Percentiles rank a stretch among this genome's conserved stretches.
Evolutionary conservation across 2,329 filamentous ascomycete species (phyloP).

Genomic region (Xylariaceae sp.): DNA sequence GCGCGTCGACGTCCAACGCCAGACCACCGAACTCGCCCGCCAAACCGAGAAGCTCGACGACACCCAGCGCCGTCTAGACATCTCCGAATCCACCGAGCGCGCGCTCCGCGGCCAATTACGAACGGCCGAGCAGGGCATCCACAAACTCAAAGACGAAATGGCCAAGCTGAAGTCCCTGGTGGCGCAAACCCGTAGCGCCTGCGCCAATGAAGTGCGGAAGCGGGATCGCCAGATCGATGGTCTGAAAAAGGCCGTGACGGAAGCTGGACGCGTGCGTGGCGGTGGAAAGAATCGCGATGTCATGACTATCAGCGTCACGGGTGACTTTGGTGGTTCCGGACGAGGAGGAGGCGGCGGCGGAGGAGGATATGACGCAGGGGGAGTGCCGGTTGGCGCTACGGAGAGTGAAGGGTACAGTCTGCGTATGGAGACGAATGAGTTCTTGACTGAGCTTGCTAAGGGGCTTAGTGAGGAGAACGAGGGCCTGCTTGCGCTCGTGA

Average conservation of each 20-base stretch:
- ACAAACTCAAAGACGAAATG: constrained; percentile 79
- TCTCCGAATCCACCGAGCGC: constrained; percentile 65
- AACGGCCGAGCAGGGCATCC: constrained; percentile 66
- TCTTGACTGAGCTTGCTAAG: constrained; percentile 77
- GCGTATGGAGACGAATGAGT: constrained; percentile 82
- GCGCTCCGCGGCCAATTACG: constrained; percentile 63
- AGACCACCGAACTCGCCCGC: constrained; percentile 61
- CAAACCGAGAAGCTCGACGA: constrained; percentile 50
- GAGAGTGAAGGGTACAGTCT: constrained; percentile 60
- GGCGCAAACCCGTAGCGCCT: constrained; percentile 77
- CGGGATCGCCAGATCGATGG: constrained; percentile 83
- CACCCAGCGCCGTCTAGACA: constrained; percentile 49
- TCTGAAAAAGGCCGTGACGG: constrained; percentile 78
- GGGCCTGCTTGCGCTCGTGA: constrained; percentile 64
- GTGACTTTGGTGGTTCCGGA: constrained; percentile 53
- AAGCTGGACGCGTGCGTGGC: constrained; percentile 59
- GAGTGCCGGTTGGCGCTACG: constrained; percentile 27
- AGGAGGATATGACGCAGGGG: constrained; percentile 13
- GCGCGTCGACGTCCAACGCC: constrained; percentile 68
- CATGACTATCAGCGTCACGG: constrained; percentile 51
- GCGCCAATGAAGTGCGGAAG: constrained; percentile 84
- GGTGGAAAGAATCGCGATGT: constrained; percentile 49
- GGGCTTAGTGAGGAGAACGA: constrained; percentile 91
- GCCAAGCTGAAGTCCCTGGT: constrained; percentile 71
- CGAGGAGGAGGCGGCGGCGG: constrained; percentile 16